A percentile compares a stretch with the other conserved stretches of the same genome.
phyloP scores from a whole-genome alignment of 2,329 filamentous ascomycete genomes.

The Cordyceps pruinosa region DNA sequence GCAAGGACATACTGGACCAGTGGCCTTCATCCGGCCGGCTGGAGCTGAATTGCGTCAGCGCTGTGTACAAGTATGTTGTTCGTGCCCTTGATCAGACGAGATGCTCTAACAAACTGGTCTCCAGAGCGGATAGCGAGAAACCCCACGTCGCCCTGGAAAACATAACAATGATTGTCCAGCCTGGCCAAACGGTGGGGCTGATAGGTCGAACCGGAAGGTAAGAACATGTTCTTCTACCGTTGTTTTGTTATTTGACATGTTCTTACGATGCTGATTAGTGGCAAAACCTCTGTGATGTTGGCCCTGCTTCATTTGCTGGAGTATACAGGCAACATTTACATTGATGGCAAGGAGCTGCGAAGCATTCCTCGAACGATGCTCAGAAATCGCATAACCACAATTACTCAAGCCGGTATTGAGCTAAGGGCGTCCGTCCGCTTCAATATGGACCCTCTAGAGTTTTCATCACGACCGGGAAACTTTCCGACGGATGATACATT shows the following conservation, averaged over 20 bases:
- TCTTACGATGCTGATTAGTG: not conserved
- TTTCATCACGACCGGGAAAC: not conserved
- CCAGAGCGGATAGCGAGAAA: not conserved
- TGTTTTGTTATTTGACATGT: not conserved
- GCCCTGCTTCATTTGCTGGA: not conserved
- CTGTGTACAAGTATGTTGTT: no score
- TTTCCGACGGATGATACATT: not conserved
- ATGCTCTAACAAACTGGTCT: no score
- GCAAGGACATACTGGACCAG: not conserved
- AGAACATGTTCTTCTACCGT: no score
- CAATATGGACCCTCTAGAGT: conserved; percentile 1
- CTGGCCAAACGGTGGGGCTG: not conserved
- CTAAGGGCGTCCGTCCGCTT: not conserved
- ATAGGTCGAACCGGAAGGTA: conserved; percentile 6
- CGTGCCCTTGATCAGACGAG: no score
- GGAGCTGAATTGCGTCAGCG: not conserved
- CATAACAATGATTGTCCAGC: not conserved
- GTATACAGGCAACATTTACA: conserved; percentile 4
- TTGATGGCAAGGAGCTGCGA: conserved; percentile 1
- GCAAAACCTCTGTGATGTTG: conserved; percentile 1
- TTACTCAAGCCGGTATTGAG: not conserved
- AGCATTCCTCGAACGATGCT: not conserved
- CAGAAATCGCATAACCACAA: not conserved
- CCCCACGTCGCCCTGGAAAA: not conserved
- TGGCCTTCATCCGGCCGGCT: not conserved